Base-by-base conservation (phyloP, 78 protist genomes). In the Dictyostelium capitatum region DNA sequence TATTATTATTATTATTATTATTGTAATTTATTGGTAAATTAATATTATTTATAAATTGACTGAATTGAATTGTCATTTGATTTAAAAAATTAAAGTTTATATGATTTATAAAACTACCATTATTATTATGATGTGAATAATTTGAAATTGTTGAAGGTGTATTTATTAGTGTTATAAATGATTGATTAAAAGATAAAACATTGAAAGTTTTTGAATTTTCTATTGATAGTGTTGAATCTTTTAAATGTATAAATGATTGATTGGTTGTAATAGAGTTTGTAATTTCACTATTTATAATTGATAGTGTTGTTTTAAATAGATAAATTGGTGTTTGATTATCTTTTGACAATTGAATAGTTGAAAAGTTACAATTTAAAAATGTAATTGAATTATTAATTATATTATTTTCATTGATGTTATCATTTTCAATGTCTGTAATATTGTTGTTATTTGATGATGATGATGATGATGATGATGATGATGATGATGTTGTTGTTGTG, bases 381-480 rank as follows among this genome's bases (percentile, higher is more conserved):
- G n/a, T 23, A 23, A 41, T 28, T 41, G 79, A n/a, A 72, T 41
- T 20, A 4, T 20, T 7, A 12, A n/a, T 72, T 20, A 17, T 72
- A 20, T 28, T 30, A 41, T 70, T 37, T 12, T 37, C 15, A 41
- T 69, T 23, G 41, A 23, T 65, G 23, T 65, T 69, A 32, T 37
- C 41, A 19, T 25, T 28, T 17, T 70, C 20, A 14, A 17, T 37
- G 17, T 70, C n/a, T 37, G 12, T 70, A 37, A 17, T 70, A 43
- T 70, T 54, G 28, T 65, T 65, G 28, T 65, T 65, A 65, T 65
- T 65, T 37, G 43, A 65, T 65, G 20, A 65, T 65, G 20, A 64
- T 64, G 15, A 64, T 64, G 15, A 25, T 64, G 15, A 62, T 62
- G 11, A 62, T 62, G 11, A 62, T 62, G 11, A 62, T 62, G 11